Conservation (phyloP, 148 eudicot species). For the Rhododendron mucronatum region DNA sequence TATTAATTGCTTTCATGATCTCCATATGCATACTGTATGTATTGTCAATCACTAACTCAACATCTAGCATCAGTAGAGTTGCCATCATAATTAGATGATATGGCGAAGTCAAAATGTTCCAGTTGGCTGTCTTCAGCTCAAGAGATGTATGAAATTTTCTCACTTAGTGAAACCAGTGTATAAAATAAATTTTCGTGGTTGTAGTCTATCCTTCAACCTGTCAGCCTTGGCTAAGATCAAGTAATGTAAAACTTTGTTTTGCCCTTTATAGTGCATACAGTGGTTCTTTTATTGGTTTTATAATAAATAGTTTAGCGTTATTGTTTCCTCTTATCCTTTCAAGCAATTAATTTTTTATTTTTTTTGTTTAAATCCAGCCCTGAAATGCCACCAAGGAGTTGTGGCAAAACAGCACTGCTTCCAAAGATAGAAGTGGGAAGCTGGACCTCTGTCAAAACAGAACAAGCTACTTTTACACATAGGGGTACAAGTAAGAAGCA, state of each 20-base stretch:
- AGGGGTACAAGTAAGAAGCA: constrained; percentile 22
- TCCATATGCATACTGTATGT: not conserved
- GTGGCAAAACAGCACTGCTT: constrained; percentile 25
- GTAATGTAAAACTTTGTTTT: not conserved
- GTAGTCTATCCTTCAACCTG: not conserved
- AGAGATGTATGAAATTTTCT: not conserved
- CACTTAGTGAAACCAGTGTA: not conserved
- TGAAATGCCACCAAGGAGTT: constrained; percentile 24
- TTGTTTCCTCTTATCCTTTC: constrained; percentile 4
- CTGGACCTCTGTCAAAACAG: constrained; percentile 68
- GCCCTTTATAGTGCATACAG: not conserved
- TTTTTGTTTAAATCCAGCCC: constrained; percentile 22
- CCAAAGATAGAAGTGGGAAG: constrained; percentile 57
- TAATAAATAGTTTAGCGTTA: not conserved
- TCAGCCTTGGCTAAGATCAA: not conserved
- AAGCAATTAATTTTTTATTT: not conserved
- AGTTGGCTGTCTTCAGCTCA: not conserved
- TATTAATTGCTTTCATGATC: not conserved
- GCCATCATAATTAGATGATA: not conserved
- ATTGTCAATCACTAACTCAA: not conserved
- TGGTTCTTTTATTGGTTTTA: not conserved
- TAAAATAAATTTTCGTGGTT: not conserved
- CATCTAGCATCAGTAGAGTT: not conserved
- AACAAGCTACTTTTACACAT: constrained; percentile 22
- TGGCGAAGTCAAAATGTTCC: not conserved